Conservation (phyloP, 768 basidiomycete species). For the Pulveroboletus sp. region DNA sequence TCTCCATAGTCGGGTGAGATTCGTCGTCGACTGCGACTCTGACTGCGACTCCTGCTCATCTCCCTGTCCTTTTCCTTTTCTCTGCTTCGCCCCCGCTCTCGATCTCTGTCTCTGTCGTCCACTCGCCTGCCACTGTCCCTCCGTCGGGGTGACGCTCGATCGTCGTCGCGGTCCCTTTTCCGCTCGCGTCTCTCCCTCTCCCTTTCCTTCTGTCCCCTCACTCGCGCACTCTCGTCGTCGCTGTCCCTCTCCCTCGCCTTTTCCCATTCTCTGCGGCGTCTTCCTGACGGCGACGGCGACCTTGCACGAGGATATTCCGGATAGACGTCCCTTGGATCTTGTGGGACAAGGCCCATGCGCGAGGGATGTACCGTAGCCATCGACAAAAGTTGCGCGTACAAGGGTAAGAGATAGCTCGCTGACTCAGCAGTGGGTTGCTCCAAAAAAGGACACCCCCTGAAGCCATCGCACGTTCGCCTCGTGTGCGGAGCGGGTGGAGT, state of each 20-base stretch:
- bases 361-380: slow-evolving; percentile 81
- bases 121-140: slow-evolving; percentile 15
- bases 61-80: slow-evolving; percentile 15
- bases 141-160: slow-evolving; percentile 4
- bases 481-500: neutral
- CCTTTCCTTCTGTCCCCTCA: neutral
- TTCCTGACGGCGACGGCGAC: slow-evolving; percentile 44
- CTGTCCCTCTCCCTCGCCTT: slow-evolving; percentile 24
- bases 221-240: slow-evolving; percentile 11
- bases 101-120: slow-evolving; percentile 22
- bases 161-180: neutral
- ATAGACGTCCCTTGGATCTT: slow-evolving; percentile 24
- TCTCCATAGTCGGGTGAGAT: slow-evolving; percentile 62
- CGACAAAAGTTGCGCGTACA: neutral
- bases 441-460: too few relatives aligned
- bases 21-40: slow-evolving; percentile 32
- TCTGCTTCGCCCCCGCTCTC: slow-evolving; percentile 23
- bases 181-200: slow-evolving; percentile 4
- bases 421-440: slow-evolving; percentile 20
- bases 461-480: too few relatives aligned
- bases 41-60: slow-evolving; percentile 10
- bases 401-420: slow-evolving; percentile 1
- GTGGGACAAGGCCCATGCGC: slow-evolving; percentile 63
- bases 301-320: slow-evolving; percentile 31
- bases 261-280: slow-evolving; percentile 30